These are phyloP conservation scores for Manihot esculenta DNA, from an alignment of 441 rosid species.

Conservation along the genomic window DNA sequence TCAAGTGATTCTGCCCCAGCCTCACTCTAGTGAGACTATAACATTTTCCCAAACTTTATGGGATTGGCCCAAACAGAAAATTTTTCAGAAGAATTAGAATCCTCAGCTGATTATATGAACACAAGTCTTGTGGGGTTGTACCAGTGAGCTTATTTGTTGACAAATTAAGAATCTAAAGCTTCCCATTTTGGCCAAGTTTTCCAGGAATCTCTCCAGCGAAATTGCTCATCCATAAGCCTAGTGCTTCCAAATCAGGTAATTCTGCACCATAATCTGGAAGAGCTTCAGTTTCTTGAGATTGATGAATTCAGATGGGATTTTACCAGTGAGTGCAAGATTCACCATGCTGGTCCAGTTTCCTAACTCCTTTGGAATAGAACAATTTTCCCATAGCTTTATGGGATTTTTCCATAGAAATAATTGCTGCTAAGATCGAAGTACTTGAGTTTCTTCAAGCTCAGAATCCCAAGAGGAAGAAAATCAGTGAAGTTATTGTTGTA, in stretches of 20 bases:
- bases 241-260: conserved; percentile 62
- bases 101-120: conserved; percentile 63
- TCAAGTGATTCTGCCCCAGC: conserved; percentile 79
- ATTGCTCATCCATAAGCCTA: conserved; percentile 86
- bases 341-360: conserved; percentile 66
- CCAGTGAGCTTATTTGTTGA: conserved; percentile 91
- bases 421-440: conserved; percentile 91
- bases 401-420: conserved; percentile 73
- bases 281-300: conserved; percentile 70
- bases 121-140: conserved; percentile 67
- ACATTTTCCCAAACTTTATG: conserved; percentile 73
- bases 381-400: conserved; percentile 63
- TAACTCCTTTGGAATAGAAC: conserved; percentile 61
- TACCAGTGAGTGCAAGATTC: conserved; percentile 76
- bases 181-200: conserved; percentile 66
- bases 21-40: conserved; percentile 69
- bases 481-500: conserved; percentile 88
- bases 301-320: conserved; percentile 68
- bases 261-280: conserved; percentile 71
- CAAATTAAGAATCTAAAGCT: conserved; percentile 64
- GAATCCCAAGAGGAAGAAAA: conserved; percentile 58
- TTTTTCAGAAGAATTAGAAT: conserved; percentile 71
- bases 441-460: conserved; percentile 54
- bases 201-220: conserved; percentile 83
- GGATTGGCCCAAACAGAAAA: conserved; percentile 83